phyloP scores from a whole-genome alignment of 441 rosid species.

The Aleurites moluccanus region DNA sequence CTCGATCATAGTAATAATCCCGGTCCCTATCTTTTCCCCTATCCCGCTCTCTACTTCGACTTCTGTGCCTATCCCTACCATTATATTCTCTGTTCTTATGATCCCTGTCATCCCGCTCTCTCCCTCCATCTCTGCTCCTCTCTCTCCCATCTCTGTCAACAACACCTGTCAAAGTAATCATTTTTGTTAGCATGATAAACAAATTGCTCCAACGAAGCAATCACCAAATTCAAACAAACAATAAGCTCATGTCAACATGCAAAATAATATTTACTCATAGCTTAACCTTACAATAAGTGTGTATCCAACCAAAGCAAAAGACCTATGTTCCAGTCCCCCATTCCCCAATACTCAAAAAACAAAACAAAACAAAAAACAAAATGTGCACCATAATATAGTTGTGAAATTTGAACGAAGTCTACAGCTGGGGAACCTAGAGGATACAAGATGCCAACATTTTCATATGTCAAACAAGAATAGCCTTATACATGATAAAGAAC shows the following conservation, averaged over 20 bases:
- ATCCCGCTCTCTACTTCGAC: conserved; percentile 69
- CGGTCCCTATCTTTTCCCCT: conserved; percentile 52
- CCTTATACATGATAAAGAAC: background rate
- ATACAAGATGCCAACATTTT: no score
- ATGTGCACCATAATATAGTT: background rate
- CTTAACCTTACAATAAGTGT: no score
- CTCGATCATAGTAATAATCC: conserved; percentile 50
- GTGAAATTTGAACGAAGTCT: background rate
- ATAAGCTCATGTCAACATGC: background rate
- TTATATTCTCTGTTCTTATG: conserved; percentile 52
- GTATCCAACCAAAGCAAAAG: no score
- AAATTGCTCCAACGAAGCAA: background rate
- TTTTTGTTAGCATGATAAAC: background rate
- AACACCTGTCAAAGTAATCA: conserved; percentile 42
- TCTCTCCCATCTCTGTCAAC: conserved; percentile 64
- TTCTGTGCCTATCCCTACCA: conserved; percentile 68
- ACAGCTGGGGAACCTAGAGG: background rate
- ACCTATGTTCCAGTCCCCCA: no score
- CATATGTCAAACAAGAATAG: background rate
- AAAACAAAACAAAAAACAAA: no score
- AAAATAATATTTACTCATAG: background rate
- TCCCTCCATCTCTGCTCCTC: conserved; percentile 64
- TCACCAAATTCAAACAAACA: background rate
- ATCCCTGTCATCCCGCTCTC: conserved; percentile 51
- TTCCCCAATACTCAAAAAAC: no score